Evolutionary conservation across 2,329 filamentous ascomycete species (phyloP).

Genomic region (Pseudogymnoascus sp.): DNA sequence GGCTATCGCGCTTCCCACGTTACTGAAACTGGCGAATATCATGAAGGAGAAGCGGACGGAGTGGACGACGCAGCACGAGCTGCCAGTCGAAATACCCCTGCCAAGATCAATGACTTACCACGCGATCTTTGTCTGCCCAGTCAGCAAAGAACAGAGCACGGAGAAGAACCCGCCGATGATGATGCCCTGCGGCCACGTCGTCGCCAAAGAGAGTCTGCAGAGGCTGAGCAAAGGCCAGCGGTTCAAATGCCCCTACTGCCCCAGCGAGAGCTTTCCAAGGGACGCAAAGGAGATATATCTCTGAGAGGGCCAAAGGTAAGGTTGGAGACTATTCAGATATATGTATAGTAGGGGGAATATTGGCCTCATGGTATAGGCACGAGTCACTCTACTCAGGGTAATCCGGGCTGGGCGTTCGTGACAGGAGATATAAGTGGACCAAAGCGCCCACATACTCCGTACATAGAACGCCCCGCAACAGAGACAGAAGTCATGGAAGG

Average conservation of each 20-base stretch:
- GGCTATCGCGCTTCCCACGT: constrained; percentile 77
- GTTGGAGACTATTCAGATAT: not conserved
- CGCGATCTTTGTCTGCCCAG: constrained; percentile 94
- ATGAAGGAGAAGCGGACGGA: constrained; percentile 86
- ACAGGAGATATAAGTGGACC: constrained; percentile 1
- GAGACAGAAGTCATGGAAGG: not conserved
- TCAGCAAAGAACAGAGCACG: constrained; percentile 92
- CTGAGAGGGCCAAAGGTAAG: not conserved
- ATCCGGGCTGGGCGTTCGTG: not conserved
- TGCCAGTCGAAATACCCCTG: constrained; percentile 67
- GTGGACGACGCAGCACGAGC: constrained; percentile 86
- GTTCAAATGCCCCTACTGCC: constrained; percentile 97
- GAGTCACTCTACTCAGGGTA: not conserved
- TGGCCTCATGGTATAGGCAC: not conserved
- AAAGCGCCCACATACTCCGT: not conserved
- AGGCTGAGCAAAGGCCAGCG: constrained; percentile 68
- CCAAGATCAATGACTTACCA: constrained; percentile 67
- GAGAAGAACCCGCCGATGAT: constrained; percentile 93
- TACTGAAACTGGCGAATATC: constrained; percentile 81
- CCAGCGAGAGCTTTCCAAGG: constrained; percentile 66
- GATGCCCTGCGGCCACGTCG: constrained; percentile 90
- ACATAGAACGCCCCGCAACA: not conserved
- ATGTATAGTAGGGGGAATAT: not conserved
- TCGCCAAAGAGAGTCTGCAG: constrained; percentile 75
- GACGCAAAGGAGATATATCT: constrained; percentile 47